Evolutionary conservation across 768 basidiomycete genomes (phyloP).

Genomic region (Lactarius hengduanensis): DNA sequence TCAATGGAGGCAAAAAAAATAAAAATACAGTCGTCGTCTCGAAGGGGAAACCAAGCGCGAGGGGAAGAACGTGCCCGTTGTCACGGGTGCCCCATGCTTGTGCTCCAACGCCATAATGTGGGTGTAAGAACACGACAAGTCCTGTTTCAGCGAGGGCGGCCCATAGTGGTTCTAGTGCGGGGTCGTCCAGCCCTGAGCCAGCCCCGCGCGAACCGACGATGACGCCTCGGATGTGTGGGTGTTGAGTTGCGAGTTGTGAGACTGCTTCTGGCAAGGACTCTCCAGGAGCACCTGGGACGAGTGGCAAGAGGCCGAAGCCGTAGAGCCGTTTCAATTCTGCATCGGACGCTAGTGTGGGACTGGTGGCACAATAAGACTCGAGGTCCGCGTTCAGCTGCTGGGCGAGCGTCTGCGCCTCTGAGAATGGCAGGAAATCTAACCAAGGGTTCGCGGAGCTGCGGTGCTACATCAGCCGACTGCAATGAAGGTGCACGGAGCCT

Average conservation of each 20-base stretch:
- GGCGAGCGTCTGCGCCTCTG: slow-evolving; percentile 65
- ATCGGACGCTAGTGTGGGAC: slow-evolving; percentile 44
- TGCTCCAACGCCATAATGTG: slow-evolving; percentile 80
- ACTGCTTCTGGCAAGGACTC: slow-evolving; percentile 61
- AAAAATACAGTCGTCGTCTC: slow-evolving; percentile 77
- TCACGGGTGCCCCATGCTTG: slow-evolving; percentile 71
- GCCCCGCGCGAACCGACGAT: slow-evolving; percentile 82
- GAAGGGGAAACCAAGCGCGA: slow-evolving; percentile 86
- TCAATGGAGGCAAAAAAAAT: neutral
- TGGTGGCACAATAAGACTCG: slow-evolving; percentile 73
- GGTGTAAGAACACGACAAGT: slow-evolving; percentile 81
- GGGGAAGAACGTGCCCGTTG: slow-evolving; percentile 85
- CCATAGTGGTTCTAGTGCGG: slow-evolving; percentile 77
- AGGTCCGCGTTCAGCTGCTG: slow-evolving; percentile 73
- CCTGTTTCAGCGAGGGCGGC: slow-evolving; percentile 65
- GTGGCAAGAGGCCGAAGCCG: slow-evolving; percentile 81
- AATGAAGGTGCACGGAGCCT: slow-evolving; percentile 15
- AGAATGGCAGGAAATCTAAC: slow-evolving; percentile 79
- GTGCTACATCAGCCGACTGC: slow-evolving; percentile 10
- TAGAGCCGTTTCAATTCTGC: slow-evolving; percentile 61
- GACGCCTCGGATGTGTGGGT: slow-evolving; percentile 65
- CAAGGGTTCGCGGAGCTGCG: slow-evolving; percentile 84
- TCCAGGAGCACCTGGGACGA: slow-evolving; percentile 63
- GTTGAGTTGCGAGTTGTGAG: slow-evolving; percentile 57
- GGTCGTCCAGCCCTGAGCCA: slow-evolving; percentile 80